Conservation (phyloP, 495 filamentous ascomycete species). For the Schizothecium vesticola region DNA sequence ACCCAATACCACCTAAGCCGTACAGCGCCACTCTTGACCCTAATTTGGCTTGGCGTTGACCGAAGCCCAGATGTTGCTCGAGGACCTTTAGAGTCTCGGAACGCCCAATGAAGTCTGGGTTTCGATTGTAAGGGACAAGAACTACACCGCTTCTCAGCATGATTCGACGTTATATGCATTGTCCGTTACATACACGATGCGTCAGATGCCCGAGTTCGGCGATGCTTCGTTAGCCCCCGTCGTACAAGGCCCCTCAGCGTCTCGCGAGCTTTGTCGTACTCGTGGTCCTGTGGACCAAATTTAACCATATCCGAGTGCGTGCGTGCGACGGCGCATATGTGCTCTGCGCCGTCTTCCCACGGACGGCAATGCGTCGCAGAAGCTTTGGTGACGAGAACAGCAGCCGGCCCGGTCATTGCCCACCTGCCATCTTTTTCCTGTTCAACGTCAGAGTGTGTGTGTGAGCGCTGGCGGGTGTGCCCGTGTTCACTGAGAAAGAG, state of each 20-base stretch:
- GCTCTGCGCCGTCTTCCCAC: conserved; percentile 12
- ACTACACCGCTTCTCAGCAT: too few relatives aligned
- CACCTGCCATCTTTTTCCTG: too few relatives aligned
- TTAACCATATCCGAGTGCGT: conserved; percentile 17
- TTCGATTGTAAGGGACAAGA: conserved; percentile 21
- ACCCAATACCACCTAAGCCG: conserved; percentile 49
- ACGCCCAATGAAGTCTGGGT: conserved; percentile 41
- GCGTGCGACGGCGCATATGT: conserved; percentile 12
- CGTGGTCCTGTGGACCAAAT: conserved; percentile 10
- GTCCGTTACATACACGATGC: too few relatives aligned
- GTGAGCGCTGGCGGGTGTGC: too few relatives aligned
- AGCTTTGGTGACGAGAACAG: conserved; percentile 11
- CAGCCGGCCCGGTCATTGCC: conserved; percentile 7
- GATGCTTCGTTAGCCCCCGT: conserved; percentile 1
- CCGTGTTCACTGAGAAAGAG: too few relatives aligned
- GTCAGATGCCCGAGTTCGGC: too few relatives aligned
- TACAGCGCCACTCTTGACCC: conserved; percentile 29
- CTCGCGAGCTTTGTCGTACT: conserved; percentile 11
- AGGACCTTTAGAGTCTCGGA: conserved; percentile 32
- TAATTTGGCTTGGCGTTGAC: conserved; percentile 1
- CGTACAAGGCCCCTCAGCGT: conserved; percentile 5
- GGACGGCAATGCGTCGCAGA: conserved; percentile 13
- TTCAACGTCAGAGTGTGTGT: too few relatives aligned
- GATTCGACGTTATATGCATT: too few relatives aligned
- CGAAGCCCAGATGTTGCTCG: conserved; percentile 14